phyloP scores from a whole-genome alignment of 2,329 filamentous ascomycete genomes.

The Talaromyces funiculosus region DNA sequence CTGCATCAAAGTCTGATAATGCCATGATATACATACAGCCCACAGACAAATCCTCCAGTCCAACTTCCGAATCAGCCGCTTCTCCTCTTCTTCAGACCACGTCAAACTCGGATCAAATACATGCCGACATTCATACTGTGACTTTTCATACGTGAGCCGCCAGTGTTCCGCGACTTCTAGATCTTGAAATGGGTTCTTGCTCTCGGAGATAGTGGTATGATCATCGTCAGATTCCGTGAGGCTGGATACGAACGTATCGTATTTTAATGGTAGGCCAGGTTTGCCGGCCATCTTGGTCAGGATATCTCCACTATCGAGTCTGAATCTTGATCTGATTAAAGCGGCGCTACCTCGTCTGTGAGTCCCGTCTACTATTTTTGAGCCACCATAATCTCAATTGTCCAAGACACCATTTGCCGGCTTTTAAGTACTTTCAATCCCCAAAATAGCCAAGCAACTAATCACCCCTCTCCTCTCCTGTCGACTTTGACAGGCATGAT shows the following conservation, averaged over 20 bases:
- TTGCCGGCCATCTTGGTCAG: not conserved
- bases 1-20: no score
- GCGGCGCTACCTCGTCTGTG: not conserved
- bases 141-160: slow-evolving; percentile 50
- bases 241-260: not conserved
- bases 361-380: not conserved
- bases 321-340: not conserved
- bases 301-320: not conserved
- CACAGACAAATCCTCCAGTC: slow-evolving; percentile 13
- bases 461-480: not conserved
- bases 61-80: slow-evolving; percentile 5
- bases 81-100: slow-evolving; percentile 29
- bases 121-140: slow-evolving; percentile 43
- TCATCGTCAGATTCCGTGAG: not conserved
- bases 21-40: slow-evolving; percentile 1
- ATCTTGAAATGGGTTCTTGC: slow-evolving; percentile 43
- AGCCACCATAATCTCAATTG: not conserved
- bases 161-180: slow-evolving; percentile 51
- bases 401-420: not conserved
- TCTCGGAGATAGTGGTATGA: not conserved
- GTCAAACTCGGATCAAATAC: slow-evolving; percentile 35
- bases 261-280: not conserved
- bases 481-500: not conserved
- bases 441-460: not conserved
- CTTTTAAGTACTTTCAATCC: not conserved